A percentile compares a stretch with the other conserved stretches of the same genome.
These are phyloP conservation scores for Xylaria castorea DNA, from an alignment of 495 filamentous ascomycete species.

Conservation along the genomic window DNA sequence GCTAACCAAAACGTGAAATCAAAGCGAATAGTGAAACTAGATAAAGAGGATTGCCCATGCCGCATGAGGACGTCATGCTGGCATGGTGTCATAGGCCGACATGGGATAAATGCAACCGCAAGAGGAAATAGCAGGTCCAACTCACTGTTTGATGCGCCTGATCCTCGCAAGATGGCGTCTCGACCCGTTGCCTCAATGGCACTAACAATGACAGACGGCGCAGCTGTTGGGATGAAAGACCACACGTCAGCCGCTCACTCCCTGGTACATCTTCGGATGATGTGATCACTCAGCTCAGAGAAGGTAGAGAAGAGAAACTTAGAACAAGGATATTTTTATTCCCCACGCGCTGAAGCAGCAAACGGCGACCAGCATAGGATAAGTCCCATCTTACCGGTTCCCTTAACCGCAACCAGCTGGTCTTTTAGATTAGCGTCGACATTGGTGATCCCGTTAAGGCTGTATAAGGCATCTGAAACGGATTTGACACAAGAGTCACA, in stretches of 20 bases:
- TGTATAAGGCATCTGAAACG: slow-evolving; percentile 75
- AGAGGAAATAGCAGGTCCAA: slow-evolving; percentile 29
- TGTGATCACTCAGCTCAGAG: neutral
- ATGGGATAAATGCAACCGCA: slow-evolving; percentile 4
- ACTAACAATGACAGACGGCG: slow-evolving; percentile 86
- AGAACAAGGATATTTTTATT: neutral
- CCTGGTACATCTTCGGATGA: slow-evolving; percentile 22
- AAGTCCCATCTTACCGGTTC: slow-evolving; percentile 59
- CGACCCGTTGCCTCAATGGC: slow-evolving; percentile 89
- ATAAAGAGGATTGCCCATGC: slow-evolving; percentile 23
- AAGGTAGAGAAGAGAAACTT: neutral
- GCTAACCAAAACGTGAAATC: slow-evolving; percentile 14
- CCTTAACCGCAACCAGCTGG: slow-evolving; percentile 72
- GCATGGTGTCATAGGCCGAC: neutral
- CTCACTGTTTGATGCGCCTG: slow-evolving; percentile 83
- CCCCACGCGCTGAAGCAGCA: neutral
- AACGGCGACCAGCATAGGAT: neutral
- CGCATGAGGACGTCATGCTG: slow-evolving; percentile 21
- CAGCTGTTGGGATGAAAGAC: slow-evolving; percentile 52
- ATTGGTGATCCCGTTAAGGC: slow-evolving; percentile 73
- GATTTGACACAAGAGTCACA: slow-evolving; percentile 88
- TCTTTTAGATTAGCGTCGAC: slow-evolving; percentile 69
- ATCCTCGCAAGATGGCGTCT: slow-evolving; percentile 92
- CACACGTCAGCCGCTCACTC: slow-evolving; percentile 27
- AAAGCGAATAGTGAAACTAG: slow-evolving; percentile 14